Percentiles rank a stretch among this genome's conserved stretches.
Conservation (phyloP, 2,329 filamentous ascomycete species). For the Gyromitra esculenta region DNA sequence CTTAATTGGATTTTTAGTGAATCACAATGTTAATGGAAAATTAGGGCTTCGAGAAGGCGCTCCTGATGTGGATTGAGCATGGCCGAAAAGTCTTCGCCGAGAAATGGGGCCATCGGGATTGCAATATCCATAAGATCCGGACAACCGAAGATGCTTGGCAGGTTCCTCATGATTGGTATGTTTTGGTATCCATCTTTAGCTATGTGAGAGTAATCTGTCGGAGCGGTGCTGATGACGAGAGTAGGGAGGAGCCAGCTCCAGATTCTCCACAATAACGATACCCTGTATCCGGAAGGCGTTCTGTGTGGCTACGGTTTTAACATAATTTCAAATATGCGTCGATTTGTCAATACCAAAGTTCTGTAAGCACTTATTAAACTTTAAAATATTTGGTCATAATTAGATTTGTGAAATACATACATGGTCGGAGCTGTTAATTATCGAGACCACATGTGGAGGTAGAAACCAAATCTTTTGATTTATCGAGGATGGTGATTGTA, state of each 20-base stretch:
- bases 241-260: constrained; percentile 1
- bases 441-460: too few species aligned
- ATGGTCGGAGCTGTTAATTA: too few species aligned
- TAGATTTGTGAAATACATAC: neutral
- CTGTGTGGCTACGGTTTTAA: neutral
- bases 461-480: too few species aligned
- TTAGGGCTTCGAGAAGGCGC: constrained; percentile 57
- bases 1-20: neutral
- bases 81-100: constrained; percentile 55
- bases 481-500: too few species aligned
- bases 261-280: neutral
- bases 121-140: constrained; percentile 50
- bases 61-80: constrained; percentile 56
- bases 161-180: constrained; percentile 26
- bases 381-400: neutral
- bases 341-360: neutral
- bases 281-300: neutral
- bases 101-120: constrained; percentile 57
- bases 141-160: constrained; percentile 47
- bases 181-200: neutral
- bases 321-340: neutral
- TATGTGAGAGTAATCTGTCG: neutral
- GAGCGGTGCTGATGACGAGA: neutral
- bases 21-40: neutral
- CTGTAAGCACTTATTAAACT: constrained; percentile 3